Evolutionary conservation across 257 asterid genomes (phyloP).

Genomic region (Paulownia fortunei): DNA sequence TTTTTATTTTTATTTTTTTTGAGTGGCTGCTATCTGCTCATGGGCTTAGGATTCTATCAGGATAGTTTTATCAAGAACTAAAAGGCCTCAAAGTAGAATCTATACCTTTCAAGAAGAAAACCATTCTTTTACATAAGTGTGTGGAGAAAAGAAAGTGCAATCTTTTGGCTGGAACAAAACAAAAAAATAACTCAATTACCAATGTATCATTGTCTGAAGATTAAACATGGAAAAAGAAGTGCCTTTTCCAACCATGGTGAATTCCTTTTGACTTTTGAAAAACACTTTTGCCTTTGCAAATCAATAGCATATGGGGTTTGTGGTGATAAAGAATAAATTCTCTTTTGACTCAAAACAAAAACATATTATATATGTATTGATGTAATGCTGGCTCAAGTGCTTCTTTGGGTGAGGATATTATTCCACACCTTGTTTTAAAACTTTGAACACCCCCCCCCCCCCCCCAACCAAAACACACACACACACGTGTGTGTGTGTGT

Average conservation of each 20-base stretch:
- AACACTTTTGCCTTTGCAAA: conserved; percentile 1
- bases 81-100: conserved; percentile 21
- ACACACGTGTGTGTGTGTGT: too few species aligned
- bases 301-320: not conserved
- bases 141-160: conserved; percentile 8
- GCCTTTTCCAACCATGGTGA: not conserved
- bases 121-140: conserved; percentile 18
- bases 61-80: not conserved
- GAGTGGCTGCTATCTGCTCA: conserved; percentile 12
- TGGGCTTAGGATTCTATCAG: conserved; percentile 36
- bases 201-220: not conserved
- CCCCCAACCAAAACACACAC: too few species aligned
- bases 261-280: not conserved
- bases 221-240: not conserved
- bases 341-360: not conserved
- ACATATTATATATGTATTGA: not conserved
- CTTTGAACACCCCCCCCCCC: too few species aligned
- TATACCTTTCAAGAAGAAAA: conserved; percentile 28
- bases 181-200: not conserved
- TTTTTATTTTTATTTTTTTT: not conserved
- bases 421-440: too few species aligned
- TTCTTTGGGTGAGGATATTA: not conserved
- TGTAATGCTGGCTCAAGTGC: not conserved
- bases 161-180: not conserved
- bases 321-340: not conserved